Percentiles rank a stretch among this genome's conserved stretches.
These are phyloP conservation scores for Fraxinus xanthoxyloides DNA, from an alignment of 305 asterid genomes.

Conservation along the genomic window DNA sequence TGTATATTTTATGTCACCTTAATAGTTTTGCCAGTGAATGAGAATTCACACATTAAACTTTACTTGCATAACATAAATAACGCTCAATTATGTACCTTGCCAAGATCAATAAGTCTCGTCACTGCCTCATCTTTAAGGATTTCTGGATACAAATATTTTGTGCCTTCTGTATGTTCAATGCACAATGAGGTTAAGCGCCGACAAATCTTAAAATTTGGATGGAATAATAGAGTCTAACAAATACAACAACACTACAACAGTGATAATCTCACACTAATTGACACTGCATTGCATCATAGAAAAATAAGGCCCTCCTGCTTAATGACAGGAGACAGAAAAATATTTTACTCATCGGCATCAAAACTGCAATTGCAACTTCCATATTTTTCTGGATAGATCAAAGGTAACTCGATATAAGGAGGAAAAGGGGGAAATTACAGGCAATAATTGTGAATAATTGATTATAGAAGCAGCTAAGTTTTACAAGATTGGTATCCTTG, in stretches of 20 bases:
- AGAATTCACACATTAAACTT: conserved; percentile 13
- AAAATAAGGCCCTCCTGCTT: neutral
- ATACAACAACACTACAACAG: neutral
- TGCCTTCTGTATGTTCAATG: conserved; percentile 39
- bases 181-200: conserved; percentile 22
- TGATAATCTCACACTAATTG: neutral
- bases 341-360: neutral
- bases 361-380: neutral
- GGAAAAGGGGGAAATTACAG: neutral
- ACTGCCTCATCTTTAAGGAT: conserved; percentile 77
- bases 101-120: conserved; percentile 75
- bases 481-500: neutral
- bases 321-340: neutral
- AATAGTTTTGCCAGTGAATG: conserved; percentile 1
- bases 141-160: conserved; percentile 42
- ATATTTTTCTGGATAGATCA: neutral
- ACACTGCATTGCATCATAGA: neutral
- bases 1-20: neutral
- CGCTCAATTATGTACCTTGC: conserved; percentile 52
- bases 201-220: neutral
- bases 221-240: neutral
- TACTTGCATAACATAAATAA: conserved; percentile 13
- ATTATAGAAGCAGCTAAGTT: neutral
- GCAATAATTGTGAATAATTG: neutral
- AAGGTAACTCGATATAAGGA: neutral